A percentile compares a stretch with the other conserved stretches of the same genome.
These are phyloP conservation scores for Plenodomus lindquistii DNA, from an alignment of 2,329 filamentous ascomycete species.

Conservation along the genomic window DNA sequence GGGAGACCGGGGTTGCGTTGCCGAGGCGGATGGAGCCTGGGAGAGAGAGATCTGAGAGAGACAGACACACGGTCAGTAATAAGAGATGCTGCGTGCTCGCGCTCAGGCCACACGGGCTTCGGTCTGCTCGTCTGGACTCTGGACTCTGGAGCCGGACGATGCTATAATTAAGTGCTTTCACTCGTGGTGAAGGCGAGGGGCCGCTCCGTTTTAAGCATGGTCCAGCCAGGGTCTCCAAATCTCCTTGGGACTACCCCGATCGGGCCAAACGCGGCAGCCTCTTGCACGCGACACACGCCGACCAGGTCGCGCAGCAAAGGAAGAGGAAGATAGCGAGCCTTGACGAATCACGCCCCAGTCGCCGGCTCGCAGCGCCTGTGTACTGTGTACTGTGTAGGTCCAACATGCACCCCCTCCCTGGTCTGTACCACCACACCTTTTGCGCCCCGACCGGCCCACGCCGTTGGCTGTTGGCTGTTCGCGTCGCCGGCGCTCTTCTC, in stretches of 20 bases:
- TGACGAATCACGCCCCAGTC: too few species aligned
- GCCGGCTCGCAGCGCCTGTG: conserved; percentile 4
- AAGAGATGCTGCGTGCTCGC: conserved; percentile 11
- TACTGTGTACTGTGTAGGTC: too few species aligned
- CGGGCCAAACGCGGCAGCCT: conserved; percentile 16
- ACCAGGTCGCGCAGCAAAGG: conserved; percentile 9
- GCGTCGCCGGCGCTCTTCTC: too few species aligned
- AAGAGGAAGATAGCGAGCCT: too few species aligned
- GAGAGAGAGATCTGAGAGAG: not conserved
- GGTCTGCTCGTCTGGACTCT: too few species aligned
- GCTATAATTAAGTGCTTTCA: conserved; percentile 17
- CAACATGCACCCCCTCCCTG: too few species aligned
- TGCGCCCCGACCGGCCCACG: not conserved
- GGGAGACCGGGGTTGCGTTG: conserved; percentile 2
- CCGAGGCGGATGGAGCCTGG: not conserved
- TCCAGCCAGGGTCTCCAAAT: conserved; percentile 25
- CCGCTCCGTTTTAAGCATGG: conserved; percentile 31
- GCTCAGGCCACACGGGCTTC: conserved; percentile 20
- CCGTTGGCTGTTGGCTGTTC: not conserved
- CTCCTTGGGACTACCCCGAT: conserved; percentile 18
- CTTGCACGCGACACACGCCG: conserved; percentile 37
- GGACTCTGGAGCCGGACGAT: too few species aligned
- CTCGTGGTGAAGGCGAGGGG: conserved; percentile 24
- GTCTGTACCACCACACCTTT: conserved; percentile 8
- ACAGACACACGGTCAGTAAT: not conserved